A percentile compares a stretch with the other conserved stretches of the same genome.
phyloP scores from a whole-genome alignment of 2,329 filamentous ascomycete species.

The Colletotrichum sp. region DNA sequence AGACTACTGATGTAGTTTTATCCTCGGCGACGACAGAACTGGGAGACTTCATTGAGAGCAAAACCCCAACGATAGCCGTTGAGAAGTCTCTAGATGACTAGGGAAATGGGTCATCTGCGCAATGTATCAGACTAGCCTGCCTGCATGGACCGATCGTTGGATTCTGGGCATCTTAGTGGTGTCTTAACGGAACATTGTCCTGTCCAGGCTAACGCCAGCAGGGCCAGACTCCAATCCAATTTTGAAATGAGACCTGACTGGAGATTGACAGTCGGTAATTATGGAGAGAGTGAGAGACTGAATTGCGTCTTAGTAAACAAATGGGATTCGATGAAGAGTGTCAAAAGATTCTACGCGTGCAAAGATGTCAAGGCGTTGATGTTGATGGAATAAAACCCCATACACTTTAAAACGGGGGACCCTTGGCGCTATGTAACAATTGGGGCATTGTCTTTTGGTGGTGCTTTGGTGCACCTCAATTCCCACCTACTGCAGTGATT shows the following conservation, averaged over 20 bases:
- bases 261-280: background rate
- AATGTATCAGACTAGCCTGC: background rate
- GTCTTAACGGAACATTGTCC: background rate
- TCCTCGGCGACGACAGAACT: background rate
- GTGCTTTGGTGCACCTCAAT: background rate
- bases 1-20: background rate
- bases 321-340: background rate
- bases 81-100: background rate
- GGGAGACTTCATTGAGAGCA: background rate
- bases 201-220: background rate
- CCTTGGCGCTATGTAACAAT: background rate
- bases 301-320: background rate
- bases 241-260: background rate
- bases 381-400: background rate
- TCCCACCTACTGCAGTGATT: too few species aligned
- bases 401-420: background rate
- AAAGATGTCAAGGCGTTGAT: background rate
- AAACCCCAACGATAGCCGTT: background rate
- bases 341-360: background rate
- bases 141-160: background rate
- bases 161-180: background rate
- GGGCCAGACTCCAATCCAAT: background rate
- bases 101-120: background rate
- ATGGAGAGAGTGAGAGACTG: background rate
- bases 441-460: background rate